Evolutionary conservation across 1,284 basidiomycete genomes (phyloP), one percentile per base, ranked within the genome.

Genomic region (Cryptococcus sp.): DNA sequence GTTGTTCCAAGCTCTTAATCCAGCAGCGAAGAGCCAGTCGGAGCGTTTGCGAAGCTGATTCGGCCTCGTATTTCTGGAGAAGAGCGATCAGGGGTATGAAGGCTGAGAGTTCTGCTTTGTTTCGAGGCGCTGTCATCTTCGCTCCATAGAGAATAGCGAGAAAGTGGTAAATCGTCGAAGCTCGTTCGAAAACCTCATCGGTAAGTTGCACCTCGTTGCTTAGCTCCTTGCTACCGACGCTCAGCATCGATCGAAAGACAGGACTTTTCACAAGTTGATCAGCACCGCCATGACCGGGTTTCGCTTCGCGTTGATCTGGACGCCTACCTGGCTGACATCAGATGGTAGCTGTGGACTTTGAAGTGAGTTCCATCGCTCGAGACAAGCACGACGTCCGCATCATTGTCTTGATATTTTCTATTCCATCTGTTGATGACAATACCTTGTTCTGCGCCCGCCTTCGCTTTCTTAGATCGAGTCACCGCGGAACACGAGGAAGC

Each of bases 291-390:
- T 8, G 13, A n/a, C n/a, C n/a, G n/a, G n/a, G n/a, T n/a, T n/a
- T n/a, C n/a, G n/a, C n/a, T n/a, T n/a, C n/a, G n/a, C n/a, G n/a
- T n/a, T n/a, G n/a, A n/a, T 35, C 31, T 35, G 13, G 5, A 35
- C 2, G 31, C 31, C 10, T n/a, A 57, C 56, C 50, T 53, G 16
- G 50, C 44, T 3, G 56, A 27, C 45, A 47, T 39, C 8, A 57
- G 38, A 17, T 48, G 45, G 39, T 57, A 53, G 7, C 25, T 40
- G 45, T 57, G 50, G 3, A 57, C 50, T 51, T 53, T 57, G 56
- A 57, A 57, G 7, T 41, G n/a, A 3, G 53, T 2, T 4, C 10
- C 42, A 22, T 45, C 42, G 42, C 42, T 45, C 15, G 11, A 45
- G 42, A 45, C n/a, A 15, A 45, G n/a, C 6, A 45, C 42, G 2